These are phyloP conservation scores for Chrysosporium queenslandicum DNA, from an alignment of 2,329 filamentous ascomycete genomes.

Conservation along the genomic window DNA sequence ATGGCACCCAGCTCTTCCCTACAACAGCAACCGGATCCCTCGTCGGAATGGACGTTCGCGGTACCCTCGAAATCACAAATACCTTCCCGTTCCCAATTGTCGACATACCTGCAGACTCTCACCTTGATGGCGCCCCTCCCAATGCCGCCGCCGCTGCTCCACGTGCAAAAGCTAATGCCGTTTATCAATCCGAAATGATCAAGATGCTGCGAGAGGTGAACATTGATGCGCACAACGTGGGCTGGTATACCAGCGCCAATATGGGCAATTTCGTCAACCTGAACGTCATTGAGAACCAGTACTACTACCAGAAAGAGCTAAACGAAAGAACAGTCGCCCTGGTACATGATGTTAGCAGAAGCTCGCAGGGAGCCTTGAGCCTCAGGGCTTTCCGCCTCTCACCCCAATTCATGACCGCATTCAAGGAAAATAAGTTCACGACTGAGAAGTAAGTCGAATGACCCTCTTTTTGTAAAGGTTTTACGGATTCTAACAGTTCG, in stretches of 20 bases:
- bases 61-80: conserved; percentile 83
- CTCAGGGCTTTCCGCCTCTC: conserved; percentile 86
- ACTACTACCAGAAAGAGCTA: conserved; percentile 84
- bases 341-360: conserved; percentile 91
- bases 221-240: conserved; percentile 93
- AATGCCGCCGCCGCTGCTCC: conserved; percentile 77
- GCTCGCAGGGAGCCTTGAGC: conserved; percentile 81
- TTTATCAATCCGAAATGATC: conserved; percentile 95
- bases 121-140: conserved; percentile 59
- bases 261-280: conserved; percentile 98
- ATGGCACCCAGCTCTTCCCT: conserved; percentile 79
- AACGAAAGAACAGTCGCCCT: conserved; percentile 81
- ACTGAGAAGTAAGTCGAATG: conserved; percentile 69
- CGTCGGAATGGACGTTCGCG: conserved; percentile 82
- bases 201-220: conserved; percentile 94
- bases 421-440: conserved; percentile 96
- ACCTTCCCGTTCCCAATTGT: conserved; percentile 83
- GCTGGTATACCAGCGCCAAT: conserved; percentile 97
- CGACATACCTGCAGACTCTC: conserved; percentile 60
- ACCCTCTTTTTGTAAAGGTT: not conserved
- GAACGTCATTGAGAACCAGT: conserved; percentile 95
- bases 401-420: conserved; percentile 75
- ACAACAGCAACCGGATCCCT: conserved; percentile 81
- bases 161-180: conserved; percentile 76
- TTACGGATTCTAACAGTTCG: not conserved